Conservation (phyloP, 345 rosid species). For the Salix viminalis region DNA sequence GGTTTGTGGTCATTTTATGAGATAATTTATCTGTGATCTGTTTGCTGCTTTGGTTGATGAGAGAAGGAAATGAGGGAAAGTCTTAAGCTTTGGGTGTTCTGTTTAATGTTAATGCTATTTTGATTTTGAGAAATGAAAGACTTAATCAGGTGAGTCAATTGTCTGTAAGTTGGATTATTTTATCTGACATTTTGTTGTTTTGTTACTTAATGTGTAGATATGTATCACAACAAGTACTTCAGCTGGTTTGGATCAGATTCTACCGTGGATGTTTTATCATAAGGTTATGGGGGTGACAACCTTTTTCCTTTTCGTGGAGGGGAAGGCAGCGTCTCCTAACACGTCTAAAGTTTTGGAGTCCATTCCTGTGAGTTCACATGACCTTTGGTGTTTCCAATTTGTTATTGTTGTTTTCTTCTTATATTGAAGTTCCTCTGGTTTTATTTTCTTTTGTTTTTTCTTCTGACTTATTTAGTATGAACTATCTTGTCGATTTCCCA, state of each 20-base stretch:
- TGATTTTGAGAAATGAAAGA: not conserved
- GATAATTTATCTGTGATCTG: not conserved
- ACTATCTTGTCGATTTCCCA: slow-evolving; percentile 11
- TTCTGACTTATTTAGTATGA: slow-evolving; percentile 10
- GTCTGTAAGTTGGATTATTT: not conserved
- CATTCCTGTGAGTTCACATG: slow-evolving; percentile 55
- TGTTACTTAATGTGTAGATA: slow-evolving; percentile 38
- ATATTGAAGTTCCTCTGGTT: not conserved
- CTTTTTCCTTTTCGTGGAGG: slow-evolving; percentile 86
- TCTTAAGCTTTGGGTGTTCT: not conserved
- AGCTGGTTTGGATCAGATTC: slow-evolving; percentile 74
- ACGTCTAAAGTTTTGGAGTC: slow-evolving; percentile 72
- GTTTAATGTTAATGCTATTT: not conserved
- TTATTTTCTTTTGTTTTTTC: not conserved
- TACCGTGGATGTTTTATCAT: slow-evolving; percentile 87
- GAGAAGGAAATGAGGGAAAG: not conserved
- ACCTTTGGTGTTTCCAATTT: slow-evolving; percentile 1
- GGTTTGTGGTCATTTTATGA: not conserved
- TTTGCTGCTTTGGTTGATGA: not conserved
- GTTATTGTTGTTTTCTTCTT: not conserved
- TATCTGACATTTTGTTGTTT: not conserved
- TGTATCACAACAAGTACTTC: slow-evolving; percentile 86
- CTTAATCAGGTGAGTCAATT: not conserved
- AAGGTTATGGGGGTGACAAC: slow-evolving; percentile 79
- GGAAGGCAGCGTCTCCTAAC: slow-evolving; percentile 75